These are phyloP conservation scores for Lactifluus piperatus DNA, from an alignment of 768 basidiomycete genomes.

Conservation along the genomic window DNA sequence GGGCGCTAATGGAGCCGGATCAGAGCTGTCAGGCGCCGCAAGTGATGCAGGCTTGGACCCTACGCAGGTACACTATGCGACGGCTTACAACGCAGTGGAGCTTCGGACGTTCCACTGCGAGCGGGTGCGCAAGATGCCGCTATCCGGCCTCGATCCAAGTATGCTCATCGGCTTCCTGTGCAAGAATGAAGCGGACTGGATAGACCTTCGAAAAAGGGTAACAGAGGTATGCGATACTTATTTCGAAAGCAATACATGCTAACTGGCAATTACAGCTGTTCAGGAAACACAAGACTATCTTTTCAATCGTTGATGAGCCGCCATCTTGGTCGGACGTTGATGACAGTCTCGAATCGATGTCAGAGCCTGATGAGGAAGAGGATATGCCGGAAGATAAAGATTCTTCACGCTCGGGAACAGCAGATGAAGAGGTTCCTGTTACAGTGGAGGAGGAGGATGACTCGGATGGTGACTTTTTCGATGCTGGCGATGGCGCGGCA, in stretches of 20 bases:
- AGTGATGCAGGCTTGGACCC: conserved; percentile 29
- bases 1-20: conserved; percentile 29
- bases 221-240: conserved; percentile 47
- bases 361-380: conserved; percentile 64
- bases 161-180: conserved; percentile 97
- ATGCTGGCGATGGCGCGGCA: conserved; percentile 31
- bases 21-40: conserved; percentile 2
- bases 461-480: conserved; percentile 43
- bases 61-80: conserved; percentile 53
- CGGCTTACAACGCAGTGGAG: conserved; percentile 64
- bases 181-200: conserved; percentile 83
- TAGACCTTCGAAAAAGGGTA: conserved; percentile 65
- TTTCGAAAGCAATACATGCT: neutral
- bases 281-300: conserved; percentile 50
- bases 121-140: conserved; percentile 89
- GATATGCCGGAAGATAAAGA: conserved; percentile 41
- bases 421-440: conserved; percentile 22
- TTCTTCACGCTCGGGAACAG: conserved; percentile 1
- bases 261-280: conserved; percentile 30
- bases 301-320: conserved; percentile 82
- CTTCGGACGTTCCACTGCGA: conserved; percentile 94
- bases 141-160: conserved; percentile 87
- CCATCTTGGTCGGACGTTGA: conserved; percentile 78
- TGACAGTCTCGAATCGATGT: conserved; percentile 73
- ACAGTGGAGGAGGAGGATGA: conserved; percentile 28